These are phyloP conservation scores for Vaccinium darrowii DNA, from an alignment of 148 eudicot species.

Conservation along the genomic window DNA sequence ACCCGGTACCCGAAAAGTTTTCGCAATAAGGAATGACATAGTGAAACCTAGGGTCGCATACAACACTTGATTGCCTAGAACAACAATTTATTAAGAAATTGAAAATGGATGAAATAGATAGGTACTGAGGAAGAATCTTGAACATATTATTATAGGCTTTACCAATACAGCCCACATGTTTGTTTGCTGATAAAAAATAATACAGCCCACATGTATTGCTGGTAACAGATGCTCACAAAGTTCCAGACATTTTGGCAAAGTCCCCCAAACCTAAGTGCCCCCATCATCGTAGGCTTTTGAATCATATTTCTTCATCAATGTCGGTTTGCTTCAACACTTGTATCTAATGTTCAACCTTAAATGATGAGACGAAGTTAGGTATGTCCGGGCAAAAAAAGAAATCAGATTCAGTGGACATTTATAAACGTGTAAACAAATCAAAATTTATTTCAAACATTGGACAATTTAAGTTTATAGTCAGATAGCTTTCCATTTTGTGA, in stretches of 20 bases:
- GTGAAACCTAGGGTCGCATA: not conserved
- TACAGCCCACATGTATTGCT: constrained; percentile 8
- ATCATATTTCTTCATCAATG: not conserved
- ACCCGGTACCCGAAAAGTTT: too few species aligned
- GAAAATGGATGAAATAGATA: not conserved
- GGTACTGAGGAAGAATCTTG: not conserved
- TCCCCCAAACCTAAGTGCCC: not conserved
- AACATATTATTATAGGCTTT: not conserved
- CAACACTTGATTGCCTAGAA: not conserved
- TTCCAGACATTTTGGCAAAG: not conserved
- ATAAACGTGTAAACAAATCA: too few species aligned
- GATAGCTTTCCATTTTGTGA: too few species aligned
- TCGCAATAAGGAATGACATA: not conserved
- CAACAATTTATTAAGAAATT: not conserved
- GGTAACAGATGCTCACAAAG: not conserved
- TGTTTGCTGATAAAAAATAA: not conserved
- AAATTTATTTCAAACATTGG: too few species aligned
- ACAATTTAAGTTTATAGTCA: too few species aligned
- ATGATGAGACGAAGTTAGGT: not conserved
- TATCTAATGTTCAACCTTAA: not conserved
- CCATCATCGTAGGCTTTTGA: not conserved
- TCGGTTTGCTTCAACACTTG: not conserved
- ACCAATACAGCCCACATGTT: not conserved
- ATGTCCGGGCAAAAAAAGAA: too few species aligned
- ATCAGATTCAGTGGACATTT: too few species aligned